These are phyloP conservation scores for Globisporangium nunn DNA, from an alignment of 352 stramenopile species.

Conservation along the genomic window DNA sequence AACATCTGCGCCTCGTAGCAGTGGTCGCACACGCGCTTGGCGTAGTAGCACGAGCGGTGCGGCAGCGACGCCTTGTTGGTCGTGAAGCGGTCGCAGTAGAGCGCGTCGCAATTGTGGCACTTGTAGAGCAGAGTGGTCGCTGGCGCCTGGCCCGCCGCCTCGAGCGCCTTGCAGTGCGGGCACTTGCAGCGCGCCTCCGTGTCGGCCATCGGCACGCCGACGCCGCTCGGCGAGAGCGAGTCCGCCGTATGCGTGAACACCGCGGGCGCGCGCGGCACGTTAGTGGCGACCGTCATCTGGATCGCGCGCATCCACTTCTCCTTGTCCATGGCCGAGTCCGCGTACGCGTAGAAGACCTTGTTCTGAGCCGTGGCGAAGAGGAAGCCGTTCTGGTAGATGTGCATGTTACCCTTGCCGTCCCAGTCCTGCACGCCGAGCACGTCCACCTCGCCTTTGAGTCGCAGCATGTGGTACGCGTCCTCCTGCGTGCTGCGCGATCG, in stretches of 20 bases:
- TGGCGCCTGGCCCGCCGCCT: slow-evolving; percentile 20
- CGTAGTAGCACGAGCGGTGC: slow-evolving; percentile 74
- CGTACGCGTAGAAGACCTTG: slow-evolving; percentile 88
- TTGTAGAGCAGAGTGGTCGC: slow-evolving; percentile 59
- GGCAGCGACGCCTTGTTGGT: slow-evolving; percentile 72
- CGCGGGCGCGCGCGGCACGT: slow-evolving; percentile 50
- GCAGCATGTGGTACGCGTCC: slow-evolving; percentile 86
- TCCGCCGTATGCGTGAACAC: slow-evolving; percentile 44
- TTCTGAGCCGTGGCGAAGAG: slow-evolving; percentile 84
- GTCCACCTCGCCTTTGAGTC: slow-evolving; percentile 81
- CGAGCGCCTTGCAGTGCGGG: slow-evolving; percentile 44
- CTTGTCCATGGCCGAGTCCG: slow-evolving; percentile 85
- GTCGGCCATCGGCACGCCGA: slow-evolving; percentile 38
- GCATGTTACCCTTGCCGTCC: slow-evolving; percentile 89
- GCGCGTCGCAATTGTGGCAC: slow-evolving; percentile 72
- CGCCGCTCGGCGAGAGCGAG: slow-evolving; percentile 49
- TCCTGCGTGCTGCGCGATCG: slow-evolving; percentile 62
- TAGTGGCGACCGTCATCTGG: slow-evolving; percentile 80
- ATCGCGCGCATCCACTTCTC: slow-evolving; percentile 88
- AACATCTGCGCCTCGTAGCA: slow-evolving; percentile 83
- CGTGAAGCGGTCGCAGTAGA: slow-evolving; percentile 82
- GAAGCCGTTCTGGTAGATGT: slow-evolving; percentile 88
- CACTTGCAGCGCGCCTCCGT: slow-evolving; percentile 64
- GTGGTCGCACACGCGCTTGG: slow-evolving; percentile 81
- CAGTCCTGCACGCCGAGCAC: slow-evolving; percentile 87